Evolutionary conservation across 2,329 filamentous ascomycete genomes (phyloP), one percentile per base, ranked within the genome.

Genomic region (Stromatinia cepivora): DNA sequence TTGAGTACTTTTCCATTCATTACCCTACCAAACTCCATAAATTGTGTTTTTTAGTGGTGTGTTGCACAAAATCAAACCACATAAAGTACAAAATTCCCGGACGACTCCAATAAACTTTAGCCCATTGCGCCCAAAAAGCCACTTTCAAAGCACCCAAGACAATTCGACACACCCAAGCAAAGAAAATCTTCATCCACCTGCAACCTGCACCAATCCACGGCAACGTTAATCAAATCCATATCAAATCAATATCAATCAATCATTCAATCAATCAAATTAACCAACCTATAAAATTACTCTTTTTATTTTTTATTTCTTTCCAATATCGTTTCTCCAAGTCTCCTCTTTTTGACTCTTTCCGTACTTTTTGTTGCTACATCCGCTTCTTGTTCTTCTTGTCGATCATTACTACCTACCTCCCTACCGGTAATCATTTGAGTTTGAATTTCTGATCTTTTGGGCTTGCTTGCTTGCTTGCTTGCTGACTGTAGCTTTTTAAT

Each of bases 311-410:
- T 22, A 9, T 9, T 13, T 48, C 28, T 22, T 36, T n/a, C 31
- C 31, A 36, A 56, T n/a, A 56, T 36, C 53, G 22, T 22, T 11
- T 48, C 7, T 10, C 28, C n/a, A 34, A n/a, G 11, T 48, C 45
- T 48, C 20, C 53, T 36, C 31, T 56, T 62, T 22, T 31, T 25
- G 25, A 28, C 20, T 45, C 42, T 48, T 34, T 56, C 28, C 53
- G 20, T 36, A 56, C 28, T 48, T 8, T 2, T 34, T 34, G 17
- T 34, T 20, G 58, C 36, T 62, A 48, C 42, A 62, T 48, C 58
- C 42, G 58, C 39, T 20, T 61, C 34, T 34, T 48, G 54, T 17
- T 57, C 54, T 58, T 58, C 42, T n/a, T 62, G 58, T 62, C 58
- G 42, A 62, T 62, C 28, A 42, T 61, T 31, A 59, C 17, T 39